Percentiles rank a stretch among this genome's conserved stretches.
phyloP scores from a whole-genome alignment of 495 filamentous ascomycete genomes.

The Lasiosphaeriaceae sp. region DNA sequence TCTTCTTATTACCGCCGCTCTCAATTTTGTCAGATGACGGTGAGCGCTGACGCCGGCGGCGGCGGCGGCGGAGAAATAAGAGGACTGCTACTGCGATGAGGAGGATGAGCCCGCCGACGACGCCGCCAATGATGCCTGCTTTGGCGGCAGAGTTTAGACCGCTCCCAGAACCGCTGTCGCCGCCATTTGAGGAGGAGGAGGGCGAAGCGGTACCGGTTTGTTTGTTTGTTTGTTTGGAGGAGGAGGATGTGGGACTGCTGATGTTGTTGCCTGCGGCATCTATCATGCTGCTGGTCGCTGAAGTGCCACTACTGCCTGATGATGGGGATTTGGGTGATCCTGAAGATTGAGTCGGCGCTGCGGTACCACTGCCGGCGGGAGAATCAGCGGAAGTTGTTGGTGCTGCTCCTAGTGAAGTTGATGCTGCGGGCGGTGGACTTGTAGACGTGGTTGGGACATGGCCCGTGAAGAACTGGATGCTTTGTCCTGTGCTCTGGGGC shows the following conservation, averaged over 20 bases:
- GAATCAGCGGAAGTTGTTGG: neutral
- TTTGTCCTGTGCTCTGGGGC: constrained; percentile 13
- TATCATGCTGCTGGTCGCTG: too few relatives aligned
- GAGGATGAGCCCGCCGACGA: neutral
- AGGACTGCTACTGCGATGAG: constrained; percentile 10
- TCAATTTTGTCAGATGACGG: neutral
- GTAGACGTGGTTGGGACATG: constrained; percentile 6
- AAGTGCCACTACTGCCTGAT: too few relatives aligned
- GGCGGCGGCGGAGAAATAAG: constrained; percentile 9
- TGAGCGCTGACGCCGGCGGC: neutral
- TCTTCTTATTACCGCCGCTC: neutral
- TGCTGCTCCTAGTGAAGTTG: too few relatives aligned
- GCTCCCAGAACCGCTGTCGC: neutral
- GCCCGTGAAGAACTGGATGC: constrained; percentile 19
- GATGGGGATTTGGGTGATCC: too few relatives aligned
- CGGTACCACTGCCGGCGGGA: neutral
- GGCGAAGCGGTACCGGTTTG: neutral
- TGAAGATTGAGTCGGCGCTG: too few relatives aligned
- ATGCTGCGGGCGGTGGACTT: neutral
- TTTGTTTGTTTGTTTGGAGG: neutral
- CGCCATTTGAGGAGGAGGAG: neutral
- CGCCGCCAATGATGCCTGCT: constrained; percentile 18
- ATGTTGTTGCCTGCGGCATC: too few relatives aligned
- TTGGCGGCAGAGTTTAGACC: constrained; percentile 18
- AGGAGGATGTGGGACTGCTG: neutral